phyloP scores from a whole-genome alignment of 768 basidiomycete genomes.

The Rhizopogon rudus region DNA sequence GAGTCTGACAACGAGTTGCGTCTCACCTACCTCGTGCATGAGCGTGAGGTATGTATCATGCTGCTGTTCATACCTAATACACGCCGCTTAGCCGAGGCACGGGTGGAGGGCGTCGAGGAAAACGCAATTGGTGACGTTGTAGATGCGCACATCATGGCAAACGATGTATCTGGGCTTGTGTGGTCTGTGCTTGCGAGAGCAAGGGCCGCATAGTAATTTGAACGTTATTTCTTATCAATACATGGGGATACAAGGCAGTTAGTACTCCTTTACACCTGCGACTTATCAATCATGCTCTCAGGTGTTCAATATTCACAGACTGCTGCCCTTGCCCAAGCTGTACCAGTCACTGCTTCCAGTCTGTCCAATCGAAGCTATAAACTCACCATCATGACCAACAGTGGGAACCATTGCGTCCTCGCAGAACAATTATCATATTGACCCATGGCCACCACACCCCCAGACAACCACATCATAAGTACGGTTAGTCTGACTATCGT shows the following conservation, averaged over 20 bases:
- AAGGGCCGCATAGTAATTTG: constrained; percentile 10
- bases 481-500: too few relatives aligned
- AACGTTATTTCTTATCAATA: background rate
- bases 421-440: too few relatives aligned
- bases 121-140: constrained; percentile 55
- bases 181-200: constrained; percentile 52
- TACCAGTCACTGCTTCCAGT: background rate
- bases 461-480: too few relatives aligned
- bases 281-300: background rate
- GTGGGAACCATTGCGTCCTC: too few relatives aligned
- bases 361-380: too few relatives aligned
- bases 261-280: background rate
- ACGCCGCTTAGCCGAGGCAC: constrained; percentile 55
- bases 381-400: too few relatives aligned
- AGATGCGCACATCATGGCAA: constrained; percentile 56
- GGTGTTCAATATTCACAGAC: background rate
- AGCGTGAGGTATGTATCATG: constrained; percentile 41
- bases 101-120: constrained; percentile 49
- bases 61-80: constrained; percentile 72
- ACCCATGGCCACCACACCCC: too few relatives aligned
- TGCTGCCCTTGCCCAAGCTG: background rate
- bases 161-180: constrained; percentile 62
- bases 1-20: constrained; percentile 75
- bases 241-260: background rate
- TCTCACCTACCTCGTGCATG: constrained; percentile 54